Evolutionary conservation across 2,329 filamentous ascomycete species (phyloP).

Genomic region (Aschersonia sp.): DNA sequence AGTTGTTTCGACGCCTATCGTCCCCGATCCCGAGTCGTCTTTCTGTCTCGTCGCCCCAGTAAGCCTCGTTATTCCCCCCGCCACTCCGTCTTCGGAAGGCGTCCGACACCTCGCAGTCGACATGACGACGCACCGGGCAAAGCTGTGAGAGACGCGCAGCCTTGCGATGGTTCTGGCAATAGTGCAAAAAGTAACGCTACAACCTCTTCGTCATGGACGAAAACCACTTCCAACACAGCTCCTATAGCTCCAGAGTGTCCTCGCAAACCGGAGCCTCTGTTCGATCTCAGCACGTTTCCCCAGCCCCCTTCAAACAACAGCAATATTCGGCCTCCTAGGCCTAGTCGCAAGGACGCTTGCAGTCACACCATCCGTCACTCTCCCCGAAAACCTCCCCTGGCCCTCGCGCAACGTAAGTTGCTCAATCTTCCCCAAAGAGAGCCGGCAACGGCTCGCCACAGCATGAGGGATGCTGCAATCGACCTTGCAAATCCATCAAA

Average conservation of each 20-base stretch:
- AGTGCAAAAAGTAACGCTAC: not conserved
- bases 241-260: not conserved
- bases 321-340: not conserved
- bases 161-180: not conserved
- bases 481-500: constrained; percentile 11
- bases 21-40: constrained; percentile 12
- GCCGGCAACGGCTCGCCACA: constrained; percentile 1
- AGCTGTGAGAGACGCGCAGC: not conserved
- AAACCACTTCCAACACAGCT: not conserved
- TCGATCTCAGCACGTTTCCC: constrained; percentile 11
- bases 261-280: constrained; percentile 6
- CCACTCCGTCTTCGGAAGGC: constrained; percentile 1
- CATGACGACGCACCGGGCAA: not conserved
- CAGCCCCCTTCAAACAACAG: constrained; percentile 7
- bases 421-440: constrained; percentile 1
- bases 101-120: not conserved
- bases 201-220: not conserved
- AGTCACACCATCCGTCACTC: not conserved
- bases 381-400: constrained; percentile 4
- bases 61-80: constrained; percentile 9
- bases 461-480: constrained; percentile 6
- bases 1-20: constrained; percentile 6
- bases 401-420: constrained; percentile 1
- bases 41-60: constrained; percentile 11
- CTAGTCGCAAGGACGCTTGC: not conserved